phyloP scores from a whole-genome alignment of 345 rosid species.

The Luvunga scandens region DNA sequence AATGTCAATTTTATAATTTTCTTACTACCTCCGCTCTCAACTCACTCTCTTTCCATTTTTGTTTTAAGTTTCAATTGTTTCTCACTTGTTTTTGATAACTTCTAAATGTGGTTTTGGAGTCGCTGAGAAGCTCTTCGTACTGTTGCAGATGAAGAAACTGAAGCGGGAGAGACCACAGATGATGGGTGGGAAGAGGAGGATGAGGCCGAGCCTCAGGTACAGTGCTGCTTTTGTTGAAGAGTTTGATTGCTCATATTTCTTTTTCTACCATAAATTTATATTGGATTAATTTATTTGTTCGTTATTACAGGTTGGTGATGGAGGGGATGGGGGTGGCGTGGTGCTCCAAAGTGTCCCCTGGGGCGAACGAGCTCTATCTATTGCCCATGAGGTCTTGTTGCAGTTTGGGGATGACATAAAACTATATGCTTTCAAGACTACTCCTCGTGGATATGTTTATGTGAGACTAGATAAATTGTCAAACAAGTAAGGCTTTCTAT shows the following conservation, averaged over 20 bases:
- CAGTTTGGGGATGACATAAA: constrained; percentile 49
- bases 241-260: constrained; percentile 11
- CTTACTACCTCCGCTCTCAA: background rate
- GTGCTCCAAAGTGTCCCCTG: constrained; percentile 62
- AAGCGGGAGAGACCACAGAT: constrained; percentile 41
- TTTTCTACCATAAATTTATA: constrained; percentile 3
- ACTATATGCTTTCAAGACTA: constrained; percentile 73
- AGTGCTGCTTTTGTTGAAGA: background rate
- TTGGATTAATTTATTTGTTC: background rate
- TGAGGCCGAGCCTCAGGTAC: constrained; percentile 60
- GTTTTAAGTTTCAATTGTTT: background rate
- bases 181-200: constrained; percentile 89
- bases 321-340: constrained; percentile 91
- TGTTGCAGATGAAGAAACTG: constrained; percentile 46
- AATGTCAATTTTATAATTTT: background rate
- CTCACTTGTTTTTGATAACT: background rate
- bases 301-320: constrained; percentile 63
- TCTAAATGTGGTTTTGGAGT: background rate
- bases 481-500: constrained; percentile 44
- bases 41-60: background rate
- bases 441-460: constrained; percentile 75
- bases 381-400: constrained; percentile 53
- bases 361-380: constrained; percentile 70
- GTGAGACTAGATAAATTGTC: constrained; percentile 78
- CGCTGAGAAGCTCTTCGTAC: background rate